Base-by-base conservation (phyloP, 139 green algal species). In the Ettlia oleoabundans region DNA sequence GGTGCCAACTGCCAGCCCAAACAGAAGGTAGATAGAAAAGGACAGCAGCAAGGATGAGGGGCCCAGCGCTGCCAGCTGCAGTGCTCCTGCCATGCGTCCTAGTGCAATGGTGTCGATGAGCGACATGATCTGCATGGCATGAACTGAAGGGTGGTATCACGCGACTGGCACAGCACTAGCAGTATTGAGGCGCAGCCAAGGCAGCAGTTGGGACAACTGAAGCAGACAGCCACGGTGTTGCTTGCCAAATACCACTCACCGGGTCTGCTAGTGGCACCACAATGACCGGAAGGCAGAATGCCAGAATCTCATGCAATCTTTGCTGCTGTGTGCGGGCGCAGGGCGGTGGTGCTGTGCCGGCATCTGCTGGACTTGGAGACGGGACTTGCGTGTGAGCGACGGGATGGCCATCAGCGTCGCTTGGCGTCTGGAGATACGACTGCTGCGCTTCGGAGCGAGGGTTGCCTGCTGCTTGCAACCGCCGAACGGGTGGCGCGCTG, bases 31-130 rank as follows among this genome's bases (percentile, higher is more conserved):
- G 67, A 85, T 86, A 10, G 79, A 78, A 63, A 95, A 94, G 32
- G 81, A 90, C 73, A 96, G 96, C 7, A 97, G 82, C 53, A 96
- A 84, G 52, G 87, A 92, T 76, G 87, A 92, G 24, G 94, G 94
- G 0, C 94, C 94, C 40, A 97, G 86, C 2, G 92, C 92, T 0
- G 92, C 92, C 32, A 96, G 82, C 85, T 95, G 84, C 19, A 63
- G 30, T 15, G 76, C 26, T 0, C 40, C 37, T 42, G 65, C 33
- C 66, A 93, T 86, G 83, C 93, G 88, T 1, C 93, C 93, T 3
- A 97, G 85, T 63, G 76, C 92, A 1, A 94, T 61, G 0, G 92
- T 97, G 83, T 97, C 94, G 10, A 94, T 85, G 24, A 97, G 83
- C 19, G 70, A 86, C 93, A 97, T 95, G 22, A 97, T 76, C 75